Conservation (phyloP, 225 moss, liverwort and hornwort genomes). For the Marchantia paleacea region DNA sequence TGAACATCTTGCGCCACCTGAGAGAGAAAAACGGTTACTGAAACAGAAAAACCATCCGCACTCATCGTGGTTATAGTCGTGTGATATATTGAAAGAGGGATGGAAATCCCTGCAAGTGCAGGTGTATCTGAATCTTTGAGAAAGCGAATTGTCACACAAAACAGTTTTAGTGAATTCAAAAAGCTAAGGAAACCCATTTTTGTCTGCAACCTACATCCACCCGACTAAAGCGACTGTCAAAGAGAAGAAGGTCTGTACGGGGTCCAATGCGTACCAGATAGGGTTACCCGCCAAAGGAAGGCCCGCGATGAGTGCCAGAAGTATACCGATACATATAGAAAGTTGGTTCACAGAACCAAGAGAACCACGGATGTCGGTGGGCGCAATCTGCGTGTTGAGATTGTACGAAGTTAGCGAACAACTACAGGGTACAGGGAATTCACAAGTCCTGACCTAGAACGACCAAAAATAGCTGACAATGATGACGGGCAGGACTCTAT, state of each 20-base stretch:
- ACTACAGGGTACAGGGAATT: no score
- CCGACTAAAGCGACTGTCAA: no score
- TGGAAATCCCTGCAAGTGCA: neutral
- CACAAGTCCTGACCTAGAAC: neutral
- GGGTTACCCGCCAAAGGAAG: slow-evolving; percentile 82
- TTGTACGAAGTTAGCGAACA: neutral
- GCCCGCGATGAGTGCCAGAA: slow-evolving; percentile 80
- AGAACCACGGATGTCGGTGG: slow-evolving; percentile 90
- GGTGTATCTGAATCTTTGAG: no score
- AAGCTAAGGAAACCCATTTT: no score
- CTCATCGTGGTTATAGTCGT: neutral
- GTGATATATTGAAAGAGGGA: neutral
- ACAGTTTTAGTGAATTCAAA: no score
- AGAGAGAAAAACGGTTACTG: neutral
- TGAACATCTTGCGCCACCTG: slow-evolving; percentile 97
- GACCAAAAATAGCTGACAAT: neutral
- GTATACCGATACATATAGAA: slow-evolving; percentile 82
- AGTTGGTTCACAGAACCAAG: slow-evolving; percentile 90
- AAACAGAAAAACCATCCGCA: neutral
- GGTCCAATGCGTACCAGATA: slow-evolving; percentile 49
- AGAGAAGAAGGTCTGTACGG: neutral
- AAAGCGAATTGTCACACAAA: no score
- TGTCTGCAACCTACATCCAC: no score
- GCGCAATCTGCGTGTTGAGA: slow-evolving; percentile 67
- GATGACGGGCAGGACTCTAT: neutral